Evolutionary conservation across 1,139 yeast genomes (phyloP).

Genomic region (Yamadazyma triangularis): DNA sequence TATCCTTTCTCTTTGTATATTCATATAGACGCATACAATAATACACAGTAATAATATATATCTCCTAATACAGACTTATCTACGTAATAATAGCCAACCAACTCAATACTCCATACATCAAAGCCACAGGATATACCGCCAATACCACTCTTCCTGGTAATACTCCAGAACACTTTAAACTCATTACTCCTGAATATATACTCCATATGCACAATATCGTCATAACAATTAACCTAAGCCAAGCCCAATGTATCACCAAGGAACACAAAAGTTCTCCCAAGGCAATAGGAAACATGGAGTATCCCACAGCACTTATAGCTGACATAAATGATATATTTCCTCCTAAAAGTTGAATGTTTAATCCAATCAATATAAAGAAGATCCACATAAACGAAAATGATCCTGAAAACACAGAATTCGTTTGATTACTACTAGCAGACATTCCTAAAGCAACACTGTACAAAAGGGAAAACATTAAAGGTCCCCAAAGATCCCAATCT

Average conservation of each 20-base stretch:
- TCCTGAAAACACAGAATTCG: conserved; percentile 48
- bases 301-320: conserved; percentile 77
- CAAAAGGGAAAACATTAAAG: conserved; percentile 64
- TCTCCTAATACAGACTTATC: neutral
- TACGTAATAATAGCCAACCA: conserved; percentile 76
- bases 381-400: conserved; percentile 48
- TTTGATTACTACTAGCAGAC: conserved; percentile 33
- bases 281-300: conserved; percentile 74
- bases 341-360: conserved; percentile 73
- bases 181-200: conserved; percentile 61
- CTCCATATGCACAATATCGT: conserved; percentile 64
- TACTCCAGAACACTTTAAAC: conserved; percentile 66
- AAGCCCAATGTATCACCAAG: conserved; percentile 46
- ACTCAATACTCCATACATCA: conserved; percentile 67
- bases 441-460: conserved; percentile 55
- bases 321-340: conserved; percentile 69
- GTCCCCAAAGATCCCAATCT: conserved; percentile 93
- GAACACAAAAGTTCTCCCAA: conserved; percentile 61
- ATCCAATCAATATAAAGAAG: conserved; percentile 53
- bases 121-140: conserved; percentile 76
- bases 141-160: conserved; percentile 63
- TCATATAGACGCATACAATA: neutral
- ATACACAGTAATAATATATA: neutral
- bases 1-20: too few relatives aligned
- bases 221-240: conserved; percentile 53